Evolutionary conservation across 345 rosid species (phyloP), one percentile per base, ranked within the genome.

Genomic region (Bretschneidera sinensis): DNA sequence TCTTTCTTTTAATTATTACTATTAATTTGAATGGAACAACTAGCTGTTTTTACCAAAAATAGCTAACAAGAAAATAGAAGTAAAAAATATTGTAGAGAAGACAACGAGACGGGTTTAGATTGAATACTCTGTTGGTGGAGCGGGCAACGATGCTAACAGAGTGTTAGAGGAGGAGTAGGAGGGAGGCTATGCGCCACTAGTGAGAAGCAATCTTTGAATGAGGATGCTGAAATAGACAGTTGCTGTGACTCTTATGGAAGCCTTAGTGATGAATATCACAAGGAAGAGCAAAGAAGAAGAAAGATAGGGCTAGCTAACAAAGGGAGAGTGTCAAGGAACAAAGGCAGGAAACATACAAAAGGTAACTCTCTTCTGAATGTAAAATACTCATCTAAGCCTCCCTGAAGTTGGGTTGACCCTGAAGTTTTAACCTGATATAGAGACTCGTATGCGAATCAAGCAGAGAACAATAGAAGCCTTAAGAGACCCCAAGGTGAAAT

Each of bases 401-500:
- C 21, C 47, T 57, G 39, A 16, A 25, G 20, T 62, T 66, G 52
- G 60, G 56, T 68, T 60, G 61, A 51, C 71, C 43, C 18, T 33
- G 10, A 45, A 21, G 48, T 67, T 62, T 52, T 13, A 61, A 64
- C 43, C 6, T 63, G 47, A 24, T 76, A 52, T 71, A 92, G 98
- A 85, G 52, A 84, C 97, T 55, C 81, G 94, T 17, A 76, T 69
- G 33, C 77, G 79, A 67, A 92, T 92, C 79, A 89, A 65, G 77
- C 80, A 74, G 77, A 87, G 89, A 80, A 92, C 94, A n/a, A 74
- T 73, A 1, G 96, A 83, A 79, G 97, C 91, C 69, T 78, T 92
- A 78, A 85, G 74, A 69, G 73, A 87, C 65, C 96, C 98, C 80
- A 79, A 89, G 97, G 98, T 89, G 91, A 92, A 81, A 84, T 82